phyloP scores from a whole-genome alignment of 805 yeast species.

The Kuraishia piskuri region DNA sequence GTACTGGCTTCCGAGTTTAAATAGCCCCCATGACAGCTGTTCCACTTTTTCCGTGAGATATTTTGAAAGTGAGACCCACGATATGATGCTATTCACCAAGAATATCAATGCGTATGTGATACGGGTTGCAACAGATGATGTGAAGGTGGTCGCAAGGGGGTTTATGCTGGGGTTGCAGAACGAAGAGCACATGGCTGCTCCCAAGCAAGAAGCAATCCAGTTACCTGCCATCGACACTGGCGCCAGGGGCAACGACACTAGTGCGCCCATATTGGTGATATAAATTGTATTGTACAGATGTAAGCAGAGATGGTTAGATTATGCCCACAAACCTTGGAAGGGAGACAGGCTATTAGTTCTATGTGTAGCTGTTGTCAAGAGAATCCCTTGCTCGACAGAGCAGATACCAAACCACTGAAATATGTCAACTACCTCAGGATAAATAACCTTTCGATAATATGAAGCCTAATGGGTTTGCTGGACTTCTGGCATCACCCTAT shows the following conservation, averaged over 20 bases:
- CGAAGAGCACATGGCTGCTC: conserved; percentile 73
- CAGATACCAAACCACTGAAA: no score
- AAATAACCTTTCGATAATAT: no score
- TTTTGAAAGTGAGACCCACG: conserved; percentile 90
- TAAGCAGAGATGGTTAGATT: neutral
- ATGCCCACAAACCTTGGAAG: no score
- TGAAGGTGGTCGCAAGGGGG: conserved; percentile 37
- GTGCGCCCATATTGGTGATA: conserved; percentile 48
- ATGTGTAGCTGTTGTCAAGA: no score
- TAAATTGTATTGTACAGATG: neutral
- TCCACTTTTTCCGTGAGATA: conserved; percentile 70
- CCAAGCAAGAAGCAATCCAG: conserved; percentile 65
- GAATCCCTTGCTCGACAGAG: no score
- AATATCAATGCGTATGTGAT: conserved; percentile 77
- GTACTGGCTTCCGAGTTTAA: conserved; percentile 41
- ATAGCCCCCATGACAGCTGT: conserved; percentile 56
- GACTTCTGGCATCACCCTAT: neutral
- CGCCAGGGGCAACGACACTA: conserved; percentile 65
- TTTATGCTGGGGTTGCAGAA: conserved; percentile 27
- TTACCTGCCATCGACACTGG: conserved; percentile 46
- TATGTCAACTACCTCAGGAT: no score
- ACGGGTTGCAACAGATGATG: conserved; percentile 76
- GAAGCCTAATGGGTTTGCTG: neutral
- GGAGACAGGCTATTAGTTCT: no score
- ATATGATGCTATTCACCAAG: conserved; percentile 66